Base-by-base conservation (phyloP, 345 rosid species). In the Eucalyptus regnans region DNA sequence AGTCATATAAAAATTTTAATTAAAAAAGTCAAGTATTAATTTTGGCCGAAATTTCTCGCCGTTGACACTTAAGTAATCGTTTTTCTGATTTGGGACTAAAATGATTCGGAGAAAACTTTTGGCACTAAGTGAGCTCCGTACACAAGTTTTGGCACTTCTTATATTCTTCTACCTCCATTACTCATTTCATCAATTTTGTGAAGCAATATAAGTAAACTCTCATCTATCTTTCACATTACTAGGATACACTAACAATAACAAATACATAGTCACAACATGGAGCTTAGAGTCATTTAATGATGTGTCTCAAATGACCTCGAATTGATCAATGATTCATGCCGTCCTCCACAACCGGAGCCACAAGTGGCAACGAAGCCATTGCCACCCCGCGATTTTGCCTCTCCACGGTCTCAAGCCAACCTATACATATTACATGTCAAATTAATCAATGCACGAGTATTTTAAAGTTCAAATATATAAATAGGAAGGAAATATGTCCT, bases 361-460 rank as follows among this genome's bases (percentile, higher is more conserved):
- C 68, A 5, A 89, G 89, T 22, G 92, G 88, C n/a, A 86, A n/a
- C 2, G 41, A 37, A 22, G 89, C 89, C 91, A 90, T 87, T 3
- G 87, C 89, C 68, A 90, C 89, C 87, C 90, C 92, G 43, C 88
- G 86, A 37, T 25, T 88, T 91, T 89, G 93, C 88, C 87, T 91
- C 54, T 90, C 91, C 86, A 92, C 86, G 64, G 91, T 90, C 29
- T 91, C 92, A 25, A 64, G 90, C 94, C 93, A 94, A 31, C 94
- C 94, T 93, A 33, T 29, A 49, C 46, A 87, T 11, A 25, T 44
- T 9, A 52, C 52, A 46, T 86, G 79, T 27, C 54, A 71, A 33
- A 43, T 49, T 12, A 37, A n/a, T 11, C 27, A n/a, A 9, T 10
- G 18, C 4, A 44, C 9, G 2, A 7, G 22, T 87, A 43, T 49